These are phyloP conservation scores for Shiraia bambusicola DNA, from an alignment of 2,329 filamentous ascomycete genomes.

Conservation along the genomic window DNA sequence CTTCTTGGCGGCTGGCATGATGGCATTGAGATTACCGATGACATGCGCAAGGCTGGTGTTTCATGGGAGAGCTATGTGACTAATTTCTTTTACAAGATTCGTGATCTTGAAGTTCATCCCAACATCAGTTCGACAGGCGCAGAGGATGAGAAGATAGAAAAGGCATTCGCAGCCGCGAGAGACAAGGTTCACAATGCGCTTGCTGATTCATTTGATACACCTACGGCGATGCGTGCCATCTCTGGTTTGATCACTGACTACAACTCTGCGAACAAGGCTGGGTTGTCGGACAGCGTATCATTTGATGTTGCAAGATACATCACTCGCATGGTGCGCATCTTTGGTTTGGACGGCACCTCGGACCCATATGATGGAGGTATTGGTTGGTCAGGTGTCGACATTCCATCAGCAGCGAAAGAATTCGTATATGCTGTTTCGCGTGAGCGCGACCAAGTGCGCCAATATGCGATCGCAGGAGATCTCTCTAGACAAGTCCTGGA, in stretches of 20 bases:
- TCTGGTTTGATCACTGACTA: constrained; percentile 75
- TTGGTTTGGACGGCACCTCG: constrained; percentile 70
- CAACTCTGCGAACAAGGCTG: constrained; percentile 56
- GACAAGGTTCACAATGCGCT: constrained; percentile 65
- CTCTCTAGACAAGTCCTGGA: constrained; percentile 30
- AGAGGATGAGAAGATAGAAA: constrained; percentile 48
- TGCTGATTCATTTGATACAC: constrained; percentile 85
- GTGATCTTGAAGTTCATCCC: constrained; percentile 49
- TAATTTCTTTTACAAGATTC: constrained; percentile 65
- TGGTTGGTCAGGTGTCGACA: constrained; percentile 66
- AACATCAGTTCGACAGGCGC: constrained; percentile 31
- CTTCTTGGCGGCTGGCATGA: constrained; percentile 87
- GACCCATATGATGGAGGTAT: constrained; percentile 50
- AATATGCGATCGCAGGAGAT: constrained; percentile 54
- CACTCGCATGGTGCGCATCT: constrained; percentile 79
- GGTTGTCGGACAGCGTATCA: constrained; percentile 50
- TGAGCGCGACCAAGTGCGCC: constrained; percentile 60
- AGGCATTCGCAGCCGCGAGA: constrained; percentile 57
- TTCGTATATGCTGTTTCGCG: constrained; percentile 62
- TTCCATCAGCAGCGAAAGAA: constrained; percentile 60
- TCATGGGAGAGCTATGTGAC: constrained; percentile 80
- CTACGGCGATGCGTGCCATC: constrained; percentile 74
- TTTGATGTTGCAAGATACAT: constrained; percentile 71
- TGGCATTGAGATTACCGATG: constrained; percentile 84
- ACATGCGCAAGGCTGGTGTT: constrained; percentile 72